Conservation (phyloP, 345 rosid genomes). For the Barbarea vulgaris region DNA sequence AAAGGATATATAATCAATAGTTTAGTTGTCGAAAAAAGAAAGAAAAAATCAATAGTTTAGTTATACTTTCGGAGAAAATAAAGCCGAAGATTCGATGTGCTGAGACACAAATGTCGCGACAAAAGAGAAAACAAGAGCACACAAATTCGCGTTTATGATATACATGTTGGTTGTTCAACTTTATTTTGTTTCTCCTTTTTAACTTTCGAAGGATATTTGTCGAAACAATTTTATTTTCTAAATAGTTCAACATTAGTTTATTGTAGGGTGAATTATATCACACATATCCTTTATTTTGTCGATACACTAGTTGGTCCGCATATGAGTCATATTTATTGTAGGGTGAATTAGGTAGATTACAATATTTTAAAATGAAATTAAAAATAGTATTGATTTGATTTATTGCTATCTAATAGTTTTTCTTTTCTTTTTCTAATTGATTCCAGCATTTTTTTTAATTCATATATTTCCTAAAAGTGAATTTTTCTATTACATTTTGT, state of each 20-base stretch:
- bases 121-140: not conserved
- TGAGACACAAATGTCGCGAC: not conserved
- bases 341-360: not conserved
- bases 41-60: not conserved
- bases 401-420: too few relatives aligned
- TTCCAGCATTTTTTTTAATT: too few relatives aligned
- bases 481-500: too few relatives aligned
- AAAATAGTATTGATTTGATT: too few relatives aligned
- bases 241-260: not conserved
- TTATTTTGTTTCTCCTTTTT: not conserved
- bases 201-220: not conserved
- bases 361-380: too few relatives aligned
- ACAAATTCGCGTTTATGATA: not conserved
- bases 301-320: not conserved
- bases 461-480: too few relatives aligned
- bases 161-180: not conserved
- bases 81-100: slow-evolving; percentile 1
- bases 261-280: not conserved
- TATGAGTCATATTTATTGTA: not conserved
- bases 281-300: too few relatives aligned
- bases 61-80: not conserved
- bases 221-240: not conserved
- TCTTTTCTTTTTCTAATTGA: too few relatives aligned
- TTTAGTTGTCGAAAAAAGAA: not conserved
- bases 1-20: not conserved